Evolutionary conservation across 106 monocot genomes (phyloP).

Genomic region (Ottelia alismoides): DNA sequence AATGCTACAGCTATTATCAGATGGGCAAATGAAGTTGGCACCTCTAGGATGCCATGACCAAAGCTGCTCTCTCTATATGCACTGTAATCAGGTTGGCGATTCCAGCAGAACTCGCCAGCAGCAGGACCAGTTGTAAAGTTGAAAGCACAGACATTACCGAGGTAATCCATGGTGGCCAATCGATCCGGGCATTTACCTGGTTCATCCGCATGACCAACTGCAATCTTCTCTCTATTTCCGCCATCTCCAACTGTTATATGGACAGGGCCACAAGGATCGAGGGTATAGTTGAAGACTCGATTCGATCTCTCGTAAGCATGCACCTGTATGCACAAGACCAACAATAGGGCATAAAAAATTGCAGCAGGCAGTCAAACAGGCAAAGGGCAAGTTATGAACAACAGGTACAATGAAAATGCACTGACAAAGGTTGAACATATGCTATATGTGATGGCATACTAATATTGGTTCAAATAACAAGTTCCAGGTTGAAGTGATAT

Average conservation of each 20-base stretch:
- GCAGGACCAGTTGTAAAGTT: constrained; percentile 85
- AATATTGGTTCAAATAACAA: too few species aligned
- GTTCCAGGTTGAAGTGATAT: too few species aligned
- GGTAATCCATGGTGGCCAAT: too few species aligned
- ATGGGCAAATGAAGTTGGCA: too few species aligned
- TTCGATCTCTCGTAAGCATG: constrained; percentile 94
- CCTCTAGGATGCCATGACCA: constrained; percentile 92
- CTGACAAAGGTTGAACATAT: too few species aligned
- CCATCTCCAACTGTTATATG: constrained; percentile 90
- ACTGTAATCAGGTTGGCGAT: constrained; percentile 73
- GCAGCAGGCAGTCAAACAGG: too few species aligned
- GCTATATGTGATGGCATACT: too few species aligned
- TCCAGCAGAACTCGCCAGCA: constrained; percentile 82
- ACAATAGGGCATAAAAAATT: too few species aligned
- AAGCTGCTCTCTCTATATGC: constrained; percentile 92
- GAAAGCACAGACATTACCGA: constrained; percentile 61
- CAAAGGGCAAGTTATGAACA: too few species aligned
- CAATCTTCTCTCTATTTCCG: constrained; percentile 75
- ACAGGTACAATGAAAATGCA: too few species aligned
- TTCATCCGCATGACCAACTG: constrained; percentile 70
- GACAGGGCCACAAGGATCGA: constrained; percentile 76
- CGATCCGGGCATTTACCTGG: constrained; percentile 73
- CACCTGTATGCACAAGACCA: too few species aligned
- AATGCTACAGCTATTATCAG: too few species aligned
- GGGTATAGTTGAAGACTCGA: constrained; percentile 63